Evolutionary conservation across 2,329 filamentous ascomycete genomes (phyloP).

Genomic region (Ascochyta pisi): DNA sequence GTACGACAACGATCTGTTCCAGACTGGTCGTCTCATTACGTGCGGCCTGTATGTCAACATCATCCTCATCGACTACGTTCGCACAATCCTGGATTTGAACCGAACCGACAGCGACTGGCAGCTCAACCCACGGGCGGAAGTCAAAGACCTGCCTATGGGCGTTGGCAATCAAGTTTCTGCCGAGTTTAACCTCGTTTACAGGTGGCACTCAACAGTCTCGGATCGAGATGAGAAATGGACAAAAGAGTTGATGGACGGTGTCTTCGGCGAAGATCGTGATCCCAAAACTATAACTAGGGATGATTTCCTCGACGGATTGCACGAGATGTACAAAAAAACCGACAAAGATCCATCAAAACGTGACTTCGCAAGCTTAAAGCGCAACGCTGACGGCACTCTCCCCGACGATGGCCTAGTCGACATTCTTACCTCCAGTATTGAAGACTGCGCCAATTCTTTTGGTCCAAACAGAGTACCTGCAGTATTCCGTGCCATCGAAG

Average conservation of each 20-base stretch:
- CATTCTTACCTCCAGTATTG: constrained; percentile 71
- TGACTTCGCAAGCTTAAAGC: constrained; percentile 69
- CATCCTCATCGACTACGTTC: constrained; percentile 61
- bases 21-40: constrained; percentile 59
- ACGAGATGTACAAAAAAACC: constrained; percentile 67
- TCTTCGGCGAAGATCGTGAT: constrained; percentile 57
- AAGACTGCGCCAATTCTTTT: constrained; percentile 72
- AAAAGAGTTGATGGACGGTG: constrained; percentile 58
- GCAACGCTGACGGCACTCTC: constrained; percentile 72
- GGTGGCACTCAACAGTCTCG: constrained; percentile 83
- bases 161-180: constrained; percentile 84
- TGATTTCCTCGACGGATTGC: constrained; percentile 69
- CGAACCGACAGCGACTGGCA: constrained; percentile 79
- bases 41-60: constrained; percentile 63
- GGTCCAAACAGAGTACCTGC: constrained; percentile 73
- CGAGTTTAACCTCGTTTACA: constrained; percentile 88
- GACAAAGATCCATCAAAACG: constrained; percentile 72
- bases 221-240: constrained; percentile 83
- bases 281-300: constrained; percentile 61
- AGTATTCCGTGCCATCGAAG: constrained; percentile 76
- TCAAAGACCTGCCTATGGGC: constrained; percentile 69
- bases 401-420: constrained; percentile 77
- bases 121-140: constrained; percentile 76
- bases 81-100: constrained; percentile 66
- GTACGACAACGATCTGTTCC: constrained; percentile 58